Evolutionary conservation across 1,139 yeast genomes (phyloP), one percentile per base, ranked within the genome.

Genomic region (Saccharomyces pastorianus): DNA sequence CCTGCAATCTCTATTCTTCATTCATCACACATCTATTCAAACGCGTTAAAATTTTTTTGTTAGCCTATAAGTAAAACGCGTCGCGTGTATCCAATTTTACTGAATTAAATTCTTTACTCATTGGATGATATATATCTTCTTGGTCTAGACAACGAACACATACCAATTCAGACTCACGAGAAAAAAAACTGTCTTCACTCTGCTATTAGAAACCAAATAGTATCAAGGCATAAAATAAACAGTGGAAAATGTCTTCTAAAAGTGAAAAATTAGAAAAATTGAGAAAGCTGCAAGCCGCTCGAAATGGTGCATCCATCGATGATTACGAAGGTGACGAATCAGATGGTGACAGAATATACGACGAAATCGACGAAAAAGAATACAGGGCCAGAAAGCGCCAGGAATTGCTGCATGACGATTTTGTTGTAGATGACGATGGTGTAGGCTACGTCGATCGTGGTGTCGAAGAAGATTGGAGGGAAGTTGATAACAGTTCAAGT

Each of bases 341-440:
- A 13, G 75, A 74, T 11, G 77, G 74, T 25, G 79, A 77, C 49
- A 82, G 56, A 44, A 54, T 93, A 56, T 91, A 90, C 68, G 97
- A 91, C 64, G 91, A 88, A 64, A 85, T 90, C 8, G 96, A 88
- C 66, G 96, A 90, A 63, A 84, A 79, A 47, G 83, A 86, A 32
- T 91, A 81, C 71, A 76, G 93, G 61, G 79, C 80, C 60, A 88
- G 83, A 67, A 88, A 88, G 66, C 80, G 96, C 61, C 81, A 86
- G 56, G 89, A 90, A 58, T 76, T 93, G 54, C 77, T 89, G 73
- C 84, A 87, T 59, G 97, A 91, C 66, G 96, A 91, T 66, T 93
- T 93, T 67, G 93, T 93, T 51, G 96, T 89, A 2, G 97, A 90
- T 66, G 98, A 93, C 68, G 83, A 85, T 60, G 96, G 96, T 13